Conservation (phyloP, 179 eudicot species). For the Beta macrorhiza region DNA sequence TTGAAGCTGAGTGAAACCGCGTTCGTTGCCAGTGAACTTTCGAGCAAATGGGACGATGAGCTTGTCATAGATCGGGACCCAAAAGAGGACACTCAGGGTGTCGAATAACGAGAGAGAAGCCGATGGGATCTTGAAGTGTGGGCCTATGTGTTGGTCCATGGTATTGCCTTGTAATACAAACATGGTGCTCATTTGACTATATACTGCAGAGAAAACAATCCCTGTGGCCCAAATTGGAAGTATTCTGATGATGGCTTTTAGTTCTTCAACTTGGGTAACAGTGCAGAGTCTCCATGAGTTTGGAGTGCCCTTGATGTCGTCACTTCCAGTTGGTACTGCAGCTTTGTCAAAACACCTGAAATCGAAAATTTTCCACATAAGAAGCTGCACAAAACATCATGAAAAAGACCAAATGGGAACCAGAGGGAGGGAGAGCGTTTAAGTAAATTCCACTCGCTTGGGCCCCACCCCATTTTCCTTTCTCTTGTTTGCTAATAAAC, state of each 20-base stretch:
- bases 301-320: slow-evolving; percentile 29
- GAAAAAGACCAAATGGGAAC: too few relatives aligned
- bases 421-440: too few relatives aligned
- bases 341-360: slow-evolving; percentile 58
- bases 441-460: too few relatives aligned
- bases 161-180: slow-evolving; percentile 66
- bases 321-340: slow-evolving; percentile 48
- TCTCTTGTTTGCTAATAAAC: too few relatives aligned
- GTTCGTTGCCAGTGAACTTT: slow-evolving; percentile 44
- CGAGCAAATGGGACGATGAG: slow-evolving; percentile 44
- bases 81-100: slow-evolving; percentile 63
- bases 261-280: slow-evolving; percentile 70
- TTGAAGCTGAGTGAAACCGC: slow-evolving; percentile 69
- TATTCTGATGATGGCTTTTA: slow-evolving; percentile 49
- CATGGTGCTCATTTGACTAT: slow-evolving; percentile 74
- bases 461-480: too few relatives aligned
- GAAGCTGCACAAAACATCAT: background rate
- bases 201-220: slow-evolving; percentile 57
- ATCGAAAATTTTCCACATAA: slow-evolving; percentile 2
- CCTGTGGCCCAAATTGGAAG: slow-evolving; percentile 72
- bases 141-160: slow-evolving; percentile 58
- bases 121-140: slow-evolving; percentile 58
- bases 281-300: slow-evolving; percentile 67
- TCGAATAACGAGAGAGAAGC: slow-evolving; percentile 69
- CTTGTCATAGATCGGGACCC: slow-evolving; percentile 55